These are phyloP conservation scores for Hemileccinum impolitum DNA, from an alignment of 768 basidiomycete genomes.

Conservation along the genomic window DNA sequence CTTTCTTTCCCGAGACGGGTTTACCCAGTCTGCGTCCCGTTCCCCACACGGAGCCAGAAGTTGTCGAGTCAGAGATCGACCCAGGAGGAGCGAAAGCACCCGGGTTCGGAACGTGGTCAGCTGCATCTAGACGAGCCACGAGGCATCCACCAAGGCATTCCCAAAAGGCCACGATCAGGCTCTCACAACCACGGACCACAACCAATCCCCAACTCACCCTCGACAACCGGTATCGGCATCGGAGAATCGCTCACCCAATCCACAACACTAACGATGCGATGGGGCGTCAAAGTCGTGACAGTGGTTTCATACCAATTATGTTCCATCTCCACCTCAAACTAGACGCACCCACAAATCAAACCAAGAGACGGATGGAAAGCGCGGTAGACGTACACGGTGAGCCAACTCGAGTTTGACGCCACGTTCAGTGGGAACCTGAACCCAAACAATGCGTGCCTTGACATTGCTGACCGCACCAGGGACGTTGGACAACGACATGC, in stretches of 20 bases:
- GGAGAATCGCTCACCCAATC: conserved; percentile 91
- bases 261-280: conserved; percentile 82
- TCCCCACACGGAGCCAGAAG: background rate
- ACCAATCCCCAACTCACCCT: conserved; percentile 12
- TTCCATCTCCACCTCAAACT: conserved; percentile 91
- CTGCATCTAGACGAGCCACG: no score
- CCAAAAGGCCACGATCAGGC: no score
- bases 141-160: no score
- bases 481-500: conserved; percentile 38
- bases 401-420: conserved; percentile 68
- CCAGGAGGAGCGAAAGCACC: no score
- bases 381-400: conserved; percentile 33
- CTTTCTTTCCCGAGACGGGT: conserved; percentile 8
- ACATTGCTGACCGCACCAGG: conserved; percentile 80
- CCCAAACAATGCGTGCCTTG: conserved; percentile 74
- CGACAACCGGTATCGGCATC: conserved; percentile 27
- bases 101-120: no score
- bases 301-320: conserved; percentile 97
- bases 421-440: conserved; percentile 72
- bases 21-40: conserved; percentile 6
- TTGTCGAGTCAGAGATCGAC: conserved; percentile 8
- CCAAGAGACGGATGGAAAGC: no score
- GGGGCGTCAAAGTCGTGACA: conserved; percentile 66
- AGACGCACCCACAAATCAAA: background rate
- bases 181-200: no score